Conservation (phyloP, 2,329 filamentous ascomycete genomes). For the Mollisia scopiformis region DNA sequence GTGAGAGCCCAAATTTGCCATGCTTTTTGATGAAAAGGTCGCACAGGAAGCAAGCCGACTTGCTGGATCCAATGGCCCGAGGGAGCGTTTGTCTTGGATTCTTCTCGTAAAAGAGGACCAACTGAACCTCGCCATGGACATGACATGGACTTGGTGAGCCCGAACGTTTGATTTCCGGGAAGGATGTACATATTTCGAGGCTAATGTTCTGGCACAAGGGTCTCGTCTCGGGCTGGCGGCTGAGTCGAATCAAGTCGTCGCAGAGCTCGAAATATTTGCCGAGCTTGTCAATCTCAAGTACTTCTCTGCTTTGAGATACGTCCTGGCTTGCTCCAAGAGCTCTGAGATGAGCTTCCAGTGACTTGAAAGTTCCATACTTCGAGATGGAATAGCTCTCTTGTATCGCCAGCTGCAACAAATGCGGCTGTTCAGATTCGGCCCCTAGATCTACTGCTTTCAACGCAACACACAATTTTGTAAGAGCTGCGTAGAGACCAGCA, state of each 20-base stretch:
- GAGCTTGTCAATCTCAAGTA: slow-evolving; percentile 21
- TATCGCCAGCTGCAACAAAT: background rate
- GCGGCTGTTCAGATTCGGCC: no score
- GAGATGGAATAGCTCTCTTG: background rate
- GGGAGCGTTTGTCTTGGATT: background rate
- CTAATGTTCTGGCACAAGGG: background rate
- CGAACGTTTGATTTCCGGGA: background rate
- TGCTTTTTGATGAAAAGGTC: slow-evolving; percentile 20
- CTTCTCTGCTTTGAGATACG: background rate
- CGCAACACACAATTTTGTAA: background rate
- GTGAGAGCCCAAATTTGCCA: slow-evolving; percentile 17
- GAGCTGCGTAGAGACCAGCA: background rate
- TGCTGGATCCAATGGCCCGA: slow-evolving; percentile 22
- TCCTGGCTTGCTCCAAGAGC: background rate
- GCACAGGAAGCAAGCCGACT: slow-evolving; percentile 23
- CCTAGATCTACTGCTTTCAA: no score
- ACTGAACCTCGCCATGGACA: slow-evolving; percentile 54
- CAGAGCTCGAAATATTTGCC: slow-evolving; percentile 15
- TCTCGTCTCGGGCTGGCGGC: slow-evolving; percentile 4
- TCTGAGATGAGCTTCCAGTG: background rate
- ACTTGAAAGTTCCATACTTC: background rate
- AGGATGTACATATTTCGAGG: background rate
- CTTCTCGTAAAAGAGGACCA: slow-evolving; percentile 30
- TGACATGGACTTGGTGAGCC: slow-evolving; percentile 22
- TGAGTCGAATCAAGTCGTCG: slow-evolving; percentile 14